phyloP scores from a whole-genome alignment of 2,329 filamentous ascomycete genomes.

The Pestalotiopsis sp. region DNA sequence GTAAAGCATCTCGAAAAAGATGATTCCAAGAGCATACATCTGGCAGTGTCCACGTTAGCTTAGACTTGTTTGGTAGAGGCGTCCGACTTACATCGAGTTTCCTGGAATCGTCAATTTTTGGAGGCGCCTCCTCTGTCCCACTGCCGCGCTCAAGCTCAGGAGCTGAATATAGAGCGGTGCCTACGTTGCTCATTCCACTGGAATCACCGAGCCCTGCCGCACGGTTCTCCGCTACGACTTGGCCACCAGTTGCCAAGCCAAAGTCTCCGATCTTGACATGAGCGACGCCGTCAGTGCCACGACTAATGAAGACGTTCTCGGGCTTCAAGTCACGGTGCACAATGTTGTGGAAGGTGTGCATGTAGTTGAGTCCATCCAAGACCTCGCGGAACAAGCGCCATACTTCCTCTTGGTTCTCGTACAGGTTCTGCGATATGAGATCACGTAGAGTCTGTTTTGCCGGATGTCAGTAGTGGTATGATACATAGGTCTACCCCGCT shows the following conservation, averaged over 20 bases:
- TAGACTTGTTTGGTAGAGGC: not conserved
- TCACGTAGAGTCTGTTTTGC: conserved; percentile 73
- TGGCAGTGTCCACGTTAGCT: conserved; percentile 28
- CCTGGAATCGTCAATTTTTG: conserved; percentile 58
- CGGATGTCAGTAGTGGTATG: conserved; percentile 13
- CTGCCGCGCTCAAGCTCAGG: conserved; percentile 65
- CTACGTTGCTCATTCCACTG: conserved; percentile 67
- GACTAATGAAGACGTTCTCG: conserved; percentile 89
- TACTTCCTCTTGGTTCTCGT: conserved; percentile 72
- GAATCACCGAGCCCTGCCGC: conserved; percentile 43
- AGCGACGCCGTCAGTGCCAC: conserved; percentile 69
- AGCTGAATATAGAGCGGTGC: conserved; percentile 88
- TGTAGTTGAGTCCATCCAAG: conserved; percentile 84
- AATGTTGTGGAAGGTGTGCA: conserved; percentile 79
- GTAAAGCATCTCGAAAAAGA: conserved; percentile 98
- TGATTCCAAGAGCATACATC: conserved; percentile 97
- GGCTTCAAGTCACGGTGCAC: conserved; percentile 96
- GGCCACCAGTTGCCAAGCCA: conserved; percentile 86
- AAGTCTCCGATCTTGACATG: conserved; percentile 98
- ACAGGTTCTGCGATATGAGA: conserved; percentile 75
- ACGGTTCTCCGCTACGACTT: conserved; percentile 64
- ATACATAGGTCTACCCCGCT: not conserved
- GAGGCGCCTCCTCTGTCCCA: not conserved
- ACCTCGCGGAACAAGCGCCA: conserved; percentile 94
- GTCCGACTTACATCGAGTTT: conserved; percentile 76